These are phyloP conservation scores for Plantago lanceolata DNA, from an alignment of 305 asterid genomes.

Conservation along the genomic window DNA sequence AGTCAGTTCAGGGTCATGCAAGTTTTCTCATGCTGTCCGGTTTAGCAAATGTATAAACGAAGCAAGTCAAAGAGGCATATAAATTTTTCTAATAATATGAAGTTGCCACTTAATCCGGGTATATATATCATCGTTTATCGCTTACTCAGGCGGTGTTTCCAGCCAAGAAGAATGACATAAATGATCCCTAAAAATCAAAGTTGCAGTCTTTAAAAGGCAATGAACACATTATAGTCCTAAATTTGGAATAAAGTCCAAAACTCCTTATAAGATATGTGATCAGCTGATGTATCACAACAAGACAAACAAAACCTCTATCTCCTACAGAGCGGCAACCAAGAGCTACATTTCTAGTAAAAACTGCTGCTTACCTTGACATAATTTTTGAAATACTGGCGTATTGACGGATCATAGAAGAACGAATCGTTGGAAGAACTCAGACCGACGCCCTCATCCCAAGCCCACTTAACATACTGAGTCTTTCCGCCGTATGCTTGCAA, in stretches of 20 bases:
- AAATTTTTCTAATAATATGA: not conserved
- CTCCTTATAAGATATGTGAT: constrained; percentile 1
- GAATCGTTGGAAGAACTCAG: constrained; percentile 95
- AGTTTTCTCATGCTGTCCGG: no score
- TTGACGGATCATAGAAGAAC: constrained; percentile 94
- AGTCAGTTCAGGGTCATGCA: no score
- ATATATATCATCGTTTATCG: not conserved
- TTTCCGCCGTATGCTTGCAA: constrained; percentile 97
- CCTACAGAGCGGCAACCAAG: not conserved
- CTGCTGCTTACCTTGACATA: constrained; percentile 61
- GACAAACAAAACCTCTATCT: constrained; percentile 19
- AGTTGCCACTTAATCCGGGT: not conserved
- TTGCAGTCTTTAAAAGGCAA: constrained; percentile 26
- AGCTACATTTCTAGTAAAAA: constrained; percentile 2
- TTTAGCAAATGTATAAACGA: not conserved
- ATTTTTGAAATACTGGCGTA: constrained; percentile 76
- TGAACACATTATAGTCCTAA: constrained; percentile 25
- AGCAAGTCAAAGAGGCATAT: not conserved
- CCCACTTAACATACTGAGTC: constrained; percentile 96
- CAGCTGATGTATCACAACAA: constrained; percentile 10
- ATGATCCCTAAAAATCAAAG: constrained; percentile 15
- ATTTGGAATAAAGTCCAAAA: constrained; percentile 29
- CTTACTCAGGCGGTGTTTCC: constrained; percentile 3
- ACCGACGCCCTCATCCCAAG: constrained; percentile 96
- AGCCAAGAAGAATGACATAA: constrained; percentile 13